A percentile compares a stretch with the other conserved stretches of the same genome.
phyloP scores from a whole-genome alignment of 2,329 filamentous ascomycete genomes.

The Xylaria polymorpha region DNA sequence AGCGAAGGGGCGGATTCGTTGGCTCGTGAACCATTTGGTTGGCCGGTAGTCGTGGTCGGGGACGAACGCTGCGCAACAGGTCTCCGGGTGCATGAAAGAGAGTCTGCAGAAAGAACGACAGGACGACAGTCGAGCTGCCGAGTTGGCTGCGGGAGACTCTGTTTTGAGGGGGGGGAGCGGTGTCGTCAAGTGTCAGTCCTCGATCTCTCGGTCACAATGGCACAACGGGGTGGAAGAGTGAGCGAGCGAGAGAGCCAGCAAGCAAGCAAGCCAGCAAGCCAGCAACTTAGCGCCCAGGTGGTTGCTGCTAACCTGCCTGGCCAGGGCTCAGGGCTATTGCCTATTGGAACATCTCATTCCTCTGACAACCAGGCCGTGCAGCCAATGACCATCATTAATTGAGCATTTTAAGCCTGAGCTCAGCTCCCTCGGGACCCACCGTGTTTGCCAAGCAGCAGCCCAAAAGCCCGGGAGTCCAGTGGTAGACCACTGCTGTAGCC shows the following conservation, averaged over 20 bases:
- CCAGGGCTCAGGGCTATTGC: conserved; percentile 32
- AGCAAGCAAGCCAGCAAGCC: conserved; percentile 19
- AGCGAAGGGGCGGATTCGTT: conserved; percentile 41
- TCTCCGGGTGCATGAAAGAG: conserved; percentile 31
- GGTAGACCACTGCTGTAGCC: conserved; percentile 19
- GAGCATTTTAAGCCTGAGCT: conserved; percentile 44
- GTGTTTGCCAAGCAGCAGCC: conserved; percentile 23
- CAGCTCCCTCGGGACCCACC: conserved; percentile 40
- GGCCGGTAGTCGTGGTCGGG: conserved; percentile 27
- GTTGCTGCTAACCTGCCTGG: conserved; percentile 32
- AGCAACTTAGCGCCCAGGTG: conserved; percentile 19
- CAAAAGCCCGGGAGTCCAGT: conserved; percentile 19
- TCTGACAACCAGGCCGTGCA: conserved; percentile 51
- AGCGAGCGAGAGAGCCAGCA: conserved; percentile 16
- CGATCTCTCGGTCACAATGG: conserved; percentile 40
- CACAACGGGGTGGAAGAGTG: conserved; percentile 24
- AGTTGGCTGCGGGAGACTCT: conserved; percentile 23
- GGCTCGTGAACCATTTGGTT: conserved; percentile 41
- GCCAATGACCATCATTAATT: conserved; percentile 44
- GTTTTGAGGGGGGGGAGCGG: conserved; percentile 39
- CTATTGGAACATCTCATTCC: conserved; percentile 51
- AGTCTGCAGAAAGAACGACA: conserved; percentile 27
- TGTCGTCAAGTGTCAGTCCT: conserved; percentile 34
- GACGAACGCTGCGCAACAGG: conserved; percentile 23
- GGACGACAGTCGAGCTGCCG: conserved; percentile 24